Evolutionary conservation across 2,329 filamentous ascomycete genomes (phyloP), one percentile per base, ranked within the genome.

Genomic region (Macrophomina tecta): DNA sequence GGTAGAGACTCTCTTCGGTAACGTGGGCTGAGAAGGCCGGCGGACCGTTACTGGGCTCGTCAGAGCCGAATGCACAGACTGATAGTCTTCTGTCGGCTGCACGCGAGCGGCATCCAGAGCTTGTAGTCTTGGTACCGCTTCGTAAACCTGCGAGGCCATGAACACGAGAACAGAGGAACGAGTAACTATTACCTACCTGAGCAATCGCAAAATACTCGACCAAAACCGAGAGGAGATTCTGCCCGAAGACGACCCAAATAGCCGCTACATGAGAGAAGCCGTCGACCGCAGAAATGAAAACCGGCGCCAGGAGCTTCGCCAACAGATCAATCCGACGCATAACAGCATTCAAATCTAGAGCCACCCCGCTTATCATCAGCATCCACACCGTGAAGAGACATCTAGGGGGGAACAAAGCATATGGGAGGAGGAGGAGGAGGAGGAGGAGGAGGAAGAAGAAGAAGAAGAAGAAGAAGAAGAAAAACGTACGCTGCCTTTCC

Each of bases 301-400:
- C 73, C 0, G 86, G 86, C 0, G 82, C 86, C 4, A 84, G 68
- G 2, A 88, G 79, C 72, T 89, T 89, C 78, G 85, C 87, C 53
- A 85, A 77, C 5, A 89, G 77, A 69, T 88, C 86, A 64, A 89
- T 87, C 6, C 86, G 80, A 4, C 86, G 80, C 82, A 89, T 88
- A n/a, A 80, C 79, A 2, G 86, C 82, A 72, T 89, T 89, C 32
- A 88, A 74, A 16, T 49, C 60, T 63, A 23, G 5, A 16, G 1
- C 0, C 6, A 18, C 12, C 11, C 18, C 30, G 14, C 18, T 16
- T 48, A 18, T 14, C 23, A 30, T 49, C 16, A 60, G 14, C 7
- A 9, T 12, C 28, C 23, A 23, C 23, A 23, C 23, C 3, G 23
- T 23, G 23, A 23, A 23, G 23, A 23, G 23, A 23, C 23, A 23